Percentiles rank a stretch among this genome's conserved stretches.
Conservation (phyloP, 2,329 filamentous ascomycete genomes). For the Sporothrix phasma region DNA sequence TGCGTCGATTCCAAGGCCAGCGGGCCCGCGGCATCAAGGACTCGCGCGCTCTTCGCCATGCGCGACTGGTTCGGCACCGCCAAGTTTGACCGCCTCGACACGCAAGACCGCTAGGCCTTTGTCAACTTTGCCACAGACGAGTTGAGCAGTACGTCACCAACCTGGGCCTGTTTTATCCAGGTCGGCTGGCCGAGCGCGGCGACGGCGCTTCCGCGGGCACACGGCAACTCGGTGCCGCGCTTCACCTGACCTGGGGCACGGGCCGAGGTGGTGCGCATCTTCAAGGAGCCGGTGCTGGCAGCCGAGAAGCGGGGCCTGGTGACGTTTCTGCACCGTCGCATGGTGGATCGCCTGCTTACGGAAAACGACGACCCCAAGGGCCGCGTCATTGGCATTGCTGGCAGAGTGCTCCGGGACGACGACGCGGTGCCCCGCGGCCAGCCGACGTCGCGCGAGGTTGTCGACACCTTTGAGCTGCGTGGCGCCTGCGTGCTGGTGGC, state of each 20-base stretch:
- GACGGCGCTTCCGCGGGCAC: slow-evolving; percentile 44
- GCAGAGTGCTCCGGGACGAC: slow-evolving; percentile 43
- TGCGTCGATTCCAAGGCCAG: slow-evolving; percentile 48
- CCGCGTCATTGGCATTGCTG: slow-evolving; percentile 42
- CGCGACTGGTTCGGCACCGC: slow-evolving; percentile 51
- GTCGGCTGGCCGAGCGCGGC: slow-evolving; percentile 53
- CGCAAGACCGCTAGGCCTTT: slow-evolving; percentile 49
- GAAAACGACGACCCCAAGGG: slow-evolving; percentile 36
- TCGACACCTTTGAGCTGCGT: slow-evolving; percentile 43
- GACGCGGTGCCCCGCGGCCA: slow-evolving; percentile 38
- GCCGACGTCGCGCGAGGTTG: slow-evolving; percentile 38
- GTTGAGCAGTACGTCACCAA: slow-evolving; percentile 46
- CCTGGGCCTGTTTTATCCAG: slow-evolving; percentile 41
- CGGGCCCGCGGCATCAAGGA: slow-evolving; percentile 49
- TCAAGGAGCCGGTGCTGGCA: slow-evolving; percentile 44
- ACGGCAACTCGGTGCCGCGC: slow-evolving; percentile 53
- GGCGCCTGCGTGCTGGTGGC: slow-evolving; percentile 45
- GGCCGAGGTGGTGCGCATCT: slow-evolving; percentile 51
- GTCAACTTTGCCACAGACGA: slow-evolving; percentile 51
- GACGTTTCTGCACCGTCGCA: slow-evolving; percentile 45
- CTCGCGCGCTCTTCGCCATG: slow-evolving; percentile 45
- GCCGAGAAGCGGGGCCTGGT: slow-evolving; percentile 44
- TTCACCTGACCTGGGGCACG: slow-evolving; percentile 54
- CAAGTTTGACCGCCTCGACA: slow-evolving; percentile 43
- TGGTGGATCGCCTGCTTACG: slow-evolving; percentile 46